phyloP scores from a whole-genome alignment of 768 basidiomycete genomes.

The Cystofilobasidium ferigula region DNA sequence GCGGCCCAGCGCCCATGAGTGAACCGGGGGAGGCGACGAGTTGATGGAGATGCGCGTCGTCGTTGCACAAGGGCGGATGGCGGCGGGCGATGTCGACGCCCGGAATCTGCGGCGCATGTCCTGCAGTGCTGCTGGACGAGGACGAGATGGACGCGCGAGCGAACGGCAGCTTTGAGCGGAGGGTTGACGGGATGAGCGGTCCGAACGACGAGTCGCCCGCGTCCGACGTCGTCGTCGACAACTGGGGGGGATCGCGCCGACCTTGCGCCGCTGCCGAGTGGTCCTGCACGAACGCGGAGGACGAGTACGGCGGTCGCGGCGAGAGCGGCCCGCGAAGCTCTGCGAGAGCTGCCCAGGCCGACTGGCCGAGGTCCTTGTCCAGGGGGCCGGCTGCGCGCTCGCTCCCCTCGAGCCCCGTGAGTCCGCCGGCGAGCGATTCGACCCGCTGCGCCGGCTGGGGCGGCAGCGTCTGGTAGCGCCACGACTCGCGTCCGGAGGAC shows the following conservation, averaged over 20 bases:
- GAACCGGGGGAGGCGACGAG: background rate
- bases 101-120: background rate
- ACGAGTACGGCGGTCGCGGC: background rate
- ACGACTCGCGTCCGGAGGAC: background rate
- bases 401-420: background rate
- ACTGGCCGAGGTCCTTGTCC: background rate
- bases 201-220: conserved; percentile 2
- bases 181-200: background rate
- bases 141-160: background rate
- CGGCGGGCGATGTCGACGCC: background rate
- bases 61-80: background rate
- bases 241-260: background rate
- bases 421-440: background rate
- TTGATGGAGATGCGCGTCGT: background rate
- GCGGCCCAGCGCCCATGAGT: background rate
- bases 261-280: background rate
- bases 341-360: background rate
- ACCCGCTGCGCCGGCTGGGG: too few species aligned
- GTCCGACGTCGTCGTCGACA: background rate
- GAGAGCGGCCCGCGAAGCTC: background rate
- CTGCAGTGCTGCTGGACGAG: background rate
- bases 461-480: background rate
- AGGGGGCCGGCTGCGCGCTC: background rate
- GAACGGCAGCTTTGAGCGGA: background rate
- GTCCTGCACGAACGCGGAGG: background rate